These are phyloP conservation scores for Rhinocladiella similis DNA, from an alignment of 2,329 filamentous ascomycete genomes.

Conservation along the genomic window DNA sequence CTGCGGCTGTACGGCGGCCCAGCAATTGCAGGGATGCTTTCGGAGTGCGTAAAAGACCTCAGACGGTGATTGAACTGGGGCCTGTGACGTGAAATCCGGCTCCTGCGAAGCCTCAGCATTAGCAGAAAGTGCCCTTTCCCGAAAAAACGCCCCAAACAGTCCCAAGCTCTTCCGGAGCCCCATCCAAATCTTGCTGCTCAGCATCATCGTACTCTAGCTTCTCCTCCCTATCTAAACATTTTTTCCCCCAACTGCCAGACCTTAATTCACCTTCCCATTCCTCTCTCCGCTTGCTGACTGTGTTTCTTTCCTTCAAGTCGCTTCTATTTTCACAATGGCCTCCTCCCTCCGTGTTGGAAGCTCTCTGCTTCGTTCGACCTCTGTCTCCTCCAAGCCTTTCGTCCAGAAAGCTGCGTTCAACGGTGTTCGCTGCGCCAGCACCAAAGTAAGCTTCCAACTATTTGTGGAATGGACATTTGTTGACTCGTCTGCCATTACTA, in stretches of 20 bases:
- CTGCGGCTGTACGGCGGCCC: too few species aligned
- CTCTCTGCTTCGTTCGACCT: constrained; percentile 75
- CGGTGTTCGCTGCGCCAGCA: constrained; percentile 78
- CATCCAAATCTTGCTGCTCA: constrained; percentile 13
- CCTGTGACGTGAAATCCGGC: too few species aligned
- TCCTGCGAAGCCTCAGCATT: too few species aligned
- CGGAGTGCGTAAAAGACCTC: too few species aligned
- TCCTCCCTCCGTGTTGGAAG: constrained; percentile 78
- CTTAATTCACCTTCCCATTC: neutral
- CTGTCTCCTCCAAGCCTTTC: constrained; percentile 66
- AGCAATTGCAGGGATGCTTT: too few species aligned
- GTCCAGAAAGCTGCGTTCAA: constrained; percentile 73
- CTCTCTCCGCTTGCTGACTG: constrained; percentile 14
- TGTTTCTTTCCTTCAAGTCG: constrained; percentile 22
- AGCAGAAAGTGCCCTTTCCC: too few species aligned
- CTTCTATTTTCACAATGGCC: constrained; percentile 64
- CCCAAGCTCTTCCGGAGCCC: constrained; percentile 1
- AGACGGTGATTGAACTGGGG: too few species aligned
- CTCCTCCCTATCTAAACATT: constrained; percentile 8
- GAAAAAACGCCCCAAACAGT: neutral
- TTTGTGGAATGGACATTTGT: constrained; percentile 72
- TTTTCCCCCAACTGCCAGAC: neutral
- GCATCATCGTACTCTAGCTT: constrained; percentile 7
- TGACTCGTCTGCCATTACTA: constrained; percentile 42
- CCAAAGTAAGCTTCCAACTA: constrained; percentile 88